Base-by-base conservation (phyloP, 148 eudicot species). In the Gaultheria prostrata region DNA sequence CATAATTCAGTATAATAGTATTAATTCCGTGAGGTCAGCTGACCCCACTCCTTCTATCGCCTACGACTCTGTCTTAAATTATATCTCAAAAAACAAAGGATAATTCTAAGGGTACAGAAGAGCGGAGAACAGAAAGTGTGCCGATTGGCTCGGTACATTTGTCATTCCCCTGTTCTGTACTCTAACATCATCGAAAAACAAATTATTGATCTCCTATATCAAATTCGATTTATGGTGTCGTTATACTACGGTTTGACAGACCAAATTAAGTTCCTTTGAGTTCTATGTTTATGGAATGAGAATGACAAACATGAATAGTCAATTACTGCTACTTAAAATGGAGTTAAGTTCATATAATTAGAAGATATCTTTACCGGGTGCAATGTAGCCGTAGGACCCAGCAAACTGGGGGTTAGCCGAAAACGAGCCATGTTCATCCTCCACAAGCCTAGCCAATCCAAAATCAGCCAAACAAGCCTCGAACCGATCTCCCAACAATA, bases 331-430 rank as follows among this genome's bases (percentile, higher is more conserved):
- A 21, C 63, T 57, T 57, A 7, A 61, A n/a, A 1, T 8, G 67
- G 63, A 61, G 26, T 63, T 12, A 8, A 21, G 67, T 9, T 21
- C 0, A 67, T 10, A 24, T 2, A 12, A 65, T 30, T 0, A 4
- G 72, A 12, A 15, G 24, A 56, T 17, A 76, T 74, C 83, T 79
- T 88, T 88, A 95, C 98, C 98, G 0, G 98, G 98, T 74, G 98
- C 98, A 82, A 95, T 91, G 88, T 95, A 95, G 48, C 98, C 98
- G 53, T 91, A 95, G 6, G 98, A 95, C 74, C 98, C 98, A 0
- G 95, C 98, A 76, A 95, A 87, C 50, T 94, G 95, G 4, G 98
- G 95, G 74, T 86, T 85, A 15, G 87, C 87, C 1, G 91, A 86
- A 79, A 91, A 84, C n/a, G 94, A 88, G 8, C 90, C 85, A 61